Conservation (phyloP, 2,329 filamentous ascomycete species). For the Fusarium sulawesiense region DNA sequence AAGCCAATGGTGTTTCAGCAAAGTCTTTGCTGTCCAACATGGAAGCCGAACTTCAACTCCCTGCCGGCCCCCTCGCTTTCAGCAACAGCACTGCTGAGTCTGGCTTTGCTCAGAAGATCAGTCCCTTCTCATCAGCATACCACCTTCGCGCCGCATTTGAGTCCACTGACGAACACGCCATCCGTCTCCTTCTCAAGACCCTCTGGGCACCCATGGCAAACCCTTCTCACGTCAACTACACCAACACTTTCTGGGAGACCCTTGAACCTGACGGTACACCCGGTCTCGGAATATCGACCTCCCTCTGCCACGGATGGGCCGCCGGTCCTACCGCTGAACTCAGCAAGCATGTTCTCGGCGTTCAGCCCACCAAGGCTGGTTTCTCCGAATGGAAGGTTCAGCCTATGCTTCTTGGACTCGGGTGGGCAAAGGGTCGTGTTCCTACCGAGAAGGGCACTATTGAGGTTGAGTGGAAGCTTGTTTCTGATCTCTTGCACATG, state of each 20-base stretch:
- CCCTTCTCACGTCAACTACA: not conserved
- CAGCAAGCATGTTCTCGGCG: not conserved
- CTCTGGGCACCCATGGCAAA: not conserved
- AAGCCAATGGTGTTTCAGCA: not conserved
- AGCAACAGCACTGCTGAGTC: not conserved
- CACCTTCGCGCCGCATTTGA: constrained; percentile 1
- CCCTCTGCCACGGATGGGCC: constrained; percentile 3
- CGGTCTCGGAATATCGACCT: not conserved
- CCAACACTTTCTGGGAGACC: constrained; percentile 14
- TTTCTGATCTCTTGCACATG: not conserved
- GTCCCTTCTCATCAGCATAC: not conserved
- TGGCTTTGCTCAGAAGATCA: constrained; percentile 15
- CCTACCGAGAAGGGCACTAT: not conserved
- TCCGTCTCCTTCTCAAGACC: not conserved
- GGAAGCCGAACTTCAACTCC: not conserved
- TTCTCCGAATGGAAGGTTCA: not conserved
- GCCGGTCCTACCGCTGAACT: constrained; percentile 4
- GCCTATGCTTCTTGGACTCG: not conserved
- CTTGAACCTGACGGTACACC: not conserved
- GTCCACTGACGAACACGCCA: rapidly evolving
- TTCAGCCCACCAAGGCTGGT: not conserved
- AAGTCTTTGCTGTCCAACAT: not conserved
- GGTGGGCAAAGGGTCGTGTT: not conserved
- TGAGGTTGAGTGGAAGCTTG: constrained; percentile 1
- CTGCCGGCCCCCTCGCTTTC: not conserved